These are phyloP conservation scores for Cercospora sp. DNA, from an alignment of 2,329 filamentous ascomycete species.

Conservation along the genomic window DNA sequence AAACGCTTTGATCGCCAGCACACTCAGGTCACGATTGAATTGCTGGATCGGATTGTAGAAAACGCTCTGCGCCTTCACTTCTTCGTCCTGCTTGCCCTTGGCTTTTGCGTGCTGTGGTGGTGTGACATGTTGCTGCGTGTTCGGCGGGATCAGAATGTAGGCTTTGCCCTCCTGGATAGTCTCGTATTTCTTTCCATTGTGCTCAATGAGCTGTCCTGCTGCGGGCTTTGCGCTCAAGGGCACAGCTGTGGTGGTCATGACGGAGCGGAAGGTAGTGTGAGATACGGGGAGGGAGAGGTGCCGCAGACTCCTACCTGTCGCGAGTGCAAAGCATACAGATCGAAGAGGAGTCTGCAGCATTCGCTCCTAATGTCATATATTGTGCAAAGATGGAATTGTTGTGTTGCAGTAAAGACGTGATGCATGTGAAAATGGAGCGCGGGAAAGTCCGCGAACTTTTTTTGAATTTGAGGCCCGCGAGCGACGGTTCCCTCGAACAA, in stretches of 20 bases:
- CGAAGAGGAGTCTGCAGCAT: conserved; percentile 22
- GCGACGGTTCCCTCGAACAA: neutral
- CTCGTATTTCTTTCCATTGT: conserved; percentile 43
- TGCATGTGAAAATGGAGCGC: neutral
- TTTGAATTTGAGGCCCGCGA: neutral
- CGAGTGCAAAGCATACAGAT: conserved; percentile 14
- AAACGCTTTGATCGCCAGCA: conserved; percentile 87
- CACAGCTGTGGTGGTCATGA: conserved; percentile 16
- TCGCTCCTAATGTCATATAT: conserved; percentile 7
- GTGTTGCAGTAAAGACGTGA: neutral
- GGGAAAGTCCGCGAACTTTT: neutral
- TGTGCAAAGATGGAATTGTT: neutral
- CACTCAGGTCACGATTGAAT: conserved; percentile 94
- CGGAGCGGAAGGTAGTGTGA: conserved; percentile 8
- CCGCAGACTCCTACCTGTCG: conserved; percentile 23
- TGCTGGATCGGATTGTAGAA: conserved; percentile 99
- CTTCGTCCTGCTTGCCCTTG: conserved; percentile 45
- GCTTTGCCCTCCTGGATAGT: conserved; percentile 68
- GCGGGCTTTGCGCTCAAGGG: conserved; percentile 31
- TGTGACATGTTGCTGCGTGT: conserved; percentile 51
- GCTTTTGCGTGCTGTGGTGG: conserved; percentile 45
- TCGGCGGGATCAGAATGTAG: conserved; percentile 63
- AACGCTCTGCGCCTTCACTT: conserved; percentile 66
- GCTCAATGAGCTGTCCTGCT: conserved; percentile 38
- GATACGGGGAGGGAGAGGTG: neutral